Evolutionary conservation across 2,329 filamentous ascomycete genomes (phyloP), one percentile per base, ranked within the genome.

Genomic region (Ophiocordyceps camponoti-leonardi): DNA sequence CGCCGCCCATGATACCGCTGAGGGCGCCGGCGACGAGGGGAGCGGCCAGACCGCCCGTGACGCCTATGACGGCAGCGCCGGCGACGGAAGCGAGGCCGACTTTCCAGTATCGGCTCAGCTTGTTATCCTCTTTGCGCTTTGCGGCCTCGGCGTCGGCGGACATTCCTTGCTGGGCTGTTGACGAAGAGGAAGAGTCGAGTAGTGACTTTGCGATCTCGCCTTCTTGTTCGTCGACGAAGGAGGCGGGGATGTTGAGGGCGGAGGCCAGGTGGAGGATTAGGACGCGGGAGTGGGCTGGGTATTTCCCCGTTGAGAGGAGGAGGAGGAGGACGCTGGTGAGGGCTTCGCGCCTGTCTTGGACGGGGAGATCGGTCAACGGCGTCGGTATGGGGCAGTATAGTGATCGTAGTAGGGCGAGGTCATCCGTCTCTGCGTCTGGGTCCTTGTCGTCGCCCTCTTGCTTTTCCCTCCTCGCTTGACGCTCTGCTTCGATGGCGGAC

Each of bases 11-110:
- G 2, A 94, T 71, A 1, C 81, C 81, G 2, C 87, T 87, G 14
- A 95, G 72, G 0, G 86, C 86, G 4, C 86, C 87, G 4, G 88
- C 88, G 14, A 94, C 81, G 0, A 94, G 68, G 0, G 88, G 88
- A 1, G 88, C 87, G 1, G 88, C 88, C n/a, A 94, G 69, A 2
- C 88, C 88, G 18, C 88, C 88, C 0, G 87, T 94, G 4, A 95
- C 75, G 6, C 88, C 88, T n/a, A 95, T 88, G 1, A 94, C 67
- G 0, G 84, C 85, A 1, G 90, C 90, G 12, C 90, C 90, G 0
- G 86, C 87, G 0, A 93, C 86, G 10, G 83, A 85, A 0, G 88
- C 90, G 23, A 95, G 69, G 0, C 88, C 86, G 19, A 95, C 86
- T 59, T 94, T 95, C 85, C 86, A 94, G 59, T 83, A 83, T 10